Evolutionary conservation across 495 filamentous ascomycete species (phyloP).

Genomic region (Aspergillus sparsus): DNA sequence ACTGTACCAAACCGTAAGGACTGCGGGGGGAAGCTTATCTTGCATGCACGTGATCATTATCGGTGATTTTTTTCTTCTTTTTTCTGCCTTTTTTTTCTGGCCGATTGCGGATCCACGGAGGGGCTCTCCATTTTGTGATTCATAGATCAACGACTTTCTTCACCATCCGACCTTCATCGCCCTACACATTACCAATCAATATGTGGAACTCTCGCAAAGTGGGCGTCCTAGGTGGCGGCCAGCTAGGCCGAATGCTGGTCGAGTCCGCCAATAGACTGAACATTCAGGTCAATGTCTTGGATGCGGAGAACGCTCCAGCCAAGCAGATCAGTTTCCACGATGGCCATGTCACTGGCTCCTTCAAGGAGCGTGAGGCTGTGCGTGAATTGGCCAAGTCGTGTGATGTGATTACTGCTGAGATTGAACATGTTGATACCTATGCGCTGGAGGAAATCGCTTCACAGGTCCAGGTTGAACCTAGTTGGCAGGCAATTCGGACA

Average conservation of each 20-base stretch:
- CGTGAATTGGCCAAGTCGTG: slow-evolving; percentile 72
- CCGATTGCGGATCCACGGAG: slow-evolving; percentile 25
- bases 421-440: slow-evolving; percentile 93
- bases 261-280: slow-evolving; percentile 87
- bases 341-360: slow-evolving; percentile 79
- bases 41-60: slow-evolving; percentile 27
- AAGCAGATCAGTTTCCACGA: slow-evolving; percentile 83
- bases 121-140: slow-evolving; percentile 30
- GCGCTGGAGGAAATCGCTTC: slow-evolving; percentile 83
- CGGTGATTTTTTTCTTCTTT: slow-evolving; percentile 21
- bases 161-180: slow-evolving; percentile 8
- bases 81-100: slow-evolving; percentile 14
- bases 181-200: slow-evolving; percentile 18
- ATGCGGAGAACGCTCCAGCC: slow-evolving; percentile 76
- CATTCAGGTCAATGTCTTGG: slow-evolving; percentile 77
- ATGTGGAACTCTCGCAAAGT: slow-evolving; percentile 57
- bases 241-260: slow-evolving; percentile 93
- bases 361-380: slow-evolving; percentile 76
- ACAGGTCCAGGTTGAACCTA: slow-evolving; percentile 70
- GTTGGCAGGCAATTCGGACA: slow-evolving; percentile 81
- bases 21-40: slow-evolving; percentile 22
- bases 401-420: slow-evolving; percentile 92
- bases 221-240: slow-evolving; percentile 75
- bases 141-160: slow-evolving; percentile 18
- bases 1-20: slow-evolving; percentile 15